phyloP scores from a whole-genome alignment of 768 basidiomycete genomes.

The Russula brevipes region DNA sequence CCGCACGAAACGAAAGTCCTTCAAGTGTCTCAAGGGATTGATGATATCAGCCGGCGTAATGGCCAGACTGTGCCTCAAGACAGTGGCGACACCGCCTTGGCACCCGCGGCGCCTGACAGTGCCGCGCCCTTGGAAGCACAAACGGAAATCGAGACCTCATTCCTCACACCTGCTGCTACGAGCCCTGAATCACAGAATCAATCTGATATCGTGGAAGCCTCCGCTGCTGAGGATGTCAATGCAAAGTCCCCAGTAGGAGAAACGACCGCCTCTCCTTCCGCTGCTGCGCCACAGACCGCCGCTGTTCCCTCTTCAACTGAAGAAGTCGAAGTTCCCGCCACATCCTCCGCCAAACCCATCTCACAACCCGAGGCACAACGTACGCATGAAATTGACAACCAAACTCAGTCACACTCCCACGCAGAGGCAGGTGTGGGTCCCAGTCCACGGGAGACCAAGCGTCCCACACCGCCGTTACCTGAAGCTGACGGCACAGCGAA shows the following conservation, averaged over 20 bases:
- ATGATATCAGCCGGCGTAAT: constrained; percentile 69
- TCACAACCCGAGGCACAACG: neutral
- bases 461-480: constrained; percentile 67
- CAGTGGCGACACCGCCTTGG: constrained; percentile 2
- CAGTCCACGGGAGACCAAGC: constrained; percentile 45
- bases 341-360: neutral
- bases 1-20: constrained; percentile 71
- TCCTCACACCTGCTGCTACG: neutral
- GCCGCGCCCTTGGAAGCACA: constrained; percentile 32
- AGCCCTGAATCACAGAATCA: constrained; percentile 7
- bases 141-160: neutral
- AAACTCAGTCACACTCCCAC: constrained; percentile 42
- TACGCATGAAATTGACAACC: neutral
- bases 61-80: constrained; percentile 31
- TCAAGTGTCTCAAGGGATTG: constrained; percentile 74
- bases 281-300: neutral
- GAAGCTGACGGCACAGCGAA: constrained; percentile 28
- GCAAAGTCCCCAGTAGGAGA: neutral
- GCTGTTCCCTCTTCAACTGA: neutral
- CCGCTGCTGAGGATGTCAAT: neutral
- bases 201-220: neutral
- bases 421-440: constrained; percentile 60
- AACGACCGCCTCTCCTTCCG: neutral
- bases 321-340: neutral
- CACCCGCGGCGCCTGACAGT: constrained; percentile 3